A percentile compares a stretch with the other conserved stretches of the same genome.
These are phyloP conservation scores for Flueggea neowawraea DNA, from an alignment of 441 rosid genomes.

Conservation along the genomic window DNA sequence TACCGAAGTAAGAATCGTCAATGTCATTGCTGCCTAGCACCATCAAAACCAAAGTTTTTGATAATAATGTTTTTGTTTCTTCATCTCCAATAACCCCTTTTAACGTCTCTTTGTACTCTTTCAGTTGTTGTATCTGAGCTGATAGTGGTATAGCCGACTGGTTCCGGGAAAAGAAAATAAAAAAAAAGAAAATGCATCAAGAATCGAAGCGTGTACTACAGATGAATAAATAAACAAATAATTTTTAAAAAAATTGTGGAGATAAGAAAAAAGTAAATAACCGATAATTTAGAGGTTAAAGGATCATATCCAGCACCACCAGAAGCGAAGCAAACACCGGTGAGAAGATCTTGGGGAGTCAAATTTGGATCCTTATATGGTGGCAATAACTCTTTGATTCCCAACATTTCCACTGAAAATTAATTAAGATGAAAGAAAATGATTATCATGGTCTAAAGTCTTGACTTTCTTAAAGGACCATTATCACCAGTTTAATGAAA, in stretches of 20 bases:
- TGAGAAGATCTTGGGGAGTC: conserved; percentile 36
- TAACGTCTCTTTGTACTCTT: conserved; percentile 13
- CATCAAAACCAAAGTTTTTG: conserved; percentile 10
- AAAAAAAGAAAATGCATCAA: neutral
- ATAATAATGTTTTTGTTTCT: conserved; percentile 5
- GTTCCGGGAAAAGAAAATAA: neutral
- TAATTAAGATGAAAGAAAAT: neutral
- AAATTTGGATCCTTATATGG: conserved; percentile 51
- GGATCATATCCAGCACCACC: conserved; percentile 61
- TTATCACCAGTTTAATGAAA: neutral
- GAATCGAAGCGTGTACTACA: neutral
- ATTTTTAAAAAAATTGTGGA: neutral
- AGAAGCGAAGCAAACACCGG: conserved; percentile 56
- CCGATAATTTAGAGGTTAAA: conserved; percentile 39
- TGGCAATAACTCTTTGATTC: conserved; percentile 41
- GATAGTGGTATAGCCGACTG: conserved; percentile 10
- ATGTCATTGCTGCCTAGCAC: conserved; percentile 25
- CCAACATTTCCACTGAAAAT: conserved; percentile 40
- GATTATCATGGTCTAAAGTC: no score
- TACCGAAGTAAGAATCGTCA: conserved; percentile 14
- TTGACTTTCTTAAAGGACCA: no score
- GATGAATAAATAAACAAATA: neutral
- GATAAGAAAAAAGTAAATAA: conserved; percentile 2
- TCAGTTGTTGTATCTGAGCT: conserved; percentile 8
- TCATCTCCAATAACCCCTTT: conserved; percentile 20